Percentiles rank a stretch among this genome's conserved stretches.
phyloP scores from a whole-genome alignment of 2,329 filamentous ascomycete species.

The Botrytis hyacinthi region DNA sequence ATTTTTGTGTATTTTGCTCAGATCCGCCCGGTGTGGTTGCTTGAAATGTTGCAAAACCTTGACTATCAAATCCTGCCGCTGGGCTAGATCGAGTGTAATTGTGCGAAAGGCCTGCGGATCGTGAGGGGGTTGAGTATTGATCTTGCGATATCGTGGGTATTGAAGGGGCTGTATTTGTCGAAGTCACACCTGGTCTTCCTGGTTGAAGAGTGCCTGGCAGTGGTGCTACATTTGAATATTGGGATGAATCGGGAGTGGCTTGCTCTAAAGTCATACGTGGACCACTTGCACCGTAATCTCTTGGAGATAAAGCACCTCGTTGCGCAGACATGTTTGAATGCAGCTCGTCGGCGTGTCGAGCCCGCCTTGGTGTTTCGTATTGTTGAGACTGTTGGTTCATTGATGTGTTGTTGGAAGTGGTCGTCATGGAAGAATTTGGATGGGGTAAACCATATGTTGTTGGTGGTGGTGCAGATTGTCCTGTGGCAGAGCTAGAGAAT shows the following conservation, averaged over 20 bases:
- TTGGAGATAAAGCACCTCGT: constrained; percentile 39
- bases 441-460: constrained; percentile 30
- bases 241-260: constrained; percentile 47
- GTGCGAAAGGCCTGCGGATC: constrained; percentile 66
- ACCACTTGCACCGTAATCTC: constrained; percentile 48
- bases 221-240: constrained; percentile 46
- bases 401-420: constrained; percentile 29
- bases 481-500: constrained; percentile 33
- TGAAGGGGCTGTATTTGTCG: constrained; percentile 56
- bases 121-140: constrained; percentile 62
- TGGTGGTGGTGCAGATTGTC: constrained; percentile 38
- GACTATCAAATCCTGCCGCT: constrained; percentile 54
- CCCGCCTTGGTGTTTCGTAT: constrained; percentile 51
- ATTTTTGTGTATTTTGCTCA: constrained; percentile 51
- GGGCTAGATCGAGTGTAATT: constrained; percentile 85
- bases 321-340: constrained; percentile 37
- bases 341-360: constrained; percentile 54
- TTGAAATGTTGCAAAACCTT: constrained; percentile 55
- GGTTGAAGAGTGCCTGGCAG: constrained; percentile 62
- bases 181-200: constrained; percentile 52
- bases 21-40: constrained; percentile 63
- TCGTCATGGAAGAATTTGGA: constrained; percentile 27
- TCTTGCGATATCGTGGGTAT: constrained; percentile 56
- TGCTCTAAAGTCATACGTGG: constrained; percentile 60
- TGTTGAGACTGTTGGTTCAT: constrained; percentile 47